Base-by-base conservation (phyloP, 257 asterid genomes). In the Anisodus acutangulus region DNA sequence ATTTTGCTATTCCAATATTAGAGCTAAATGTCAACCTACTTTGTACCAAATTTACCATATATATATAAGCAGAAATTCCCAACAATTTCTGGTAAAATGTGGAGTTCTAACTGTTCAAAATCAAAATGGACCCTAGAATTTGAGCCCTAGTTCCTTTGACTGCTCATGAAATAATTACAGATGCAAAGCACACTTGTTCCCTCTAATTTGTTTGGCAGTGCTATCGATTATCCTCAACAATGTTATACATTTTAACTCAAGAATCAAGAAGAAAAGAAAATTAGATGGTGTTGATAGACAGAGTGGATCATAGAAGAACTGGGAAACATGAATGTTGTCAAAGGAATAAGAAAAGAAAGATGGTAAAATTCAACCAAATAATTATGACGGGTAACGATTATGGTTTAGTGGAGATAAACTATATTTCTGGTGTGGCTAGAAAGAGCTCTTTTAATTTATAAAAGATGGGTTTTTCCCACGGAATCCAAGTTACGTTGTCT, bases 101-200 rank as follows among this genome's bases (percentile, higher is more conserved):
- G 80, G 54, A 71, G 80, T 71, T 45, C 39, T 71, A 71, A 71
- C 58, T 58, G 12, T n/a, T 71, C 79, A 71, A 71, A 45, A n/a
- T 43, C 57, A n/a, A 71, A 71, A 71, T 45, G n/a, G 39, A 45
- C 58, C 57, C 79, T 10, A n/a, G 9, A 43, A 71, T 45, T 71
- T 17, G 17, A n/a, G 58, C 37, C 54, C 6, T n/a, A 43, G 39
- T n/a, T 71, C 39, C 79, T 71, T n/a, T 71, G 79, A 2, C 5
- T 71, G 79, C 58, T 45, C 58, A 45, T 9, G 54, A 45, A 43
- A 43, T 71, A 71, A 45, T 71, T 45, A 45, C 58, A 71, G 9
- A 31, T 31, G 35, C 35, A 31, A 1, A 31, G 39, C 79, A n/a
- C 58, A 71, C 39, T 71, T n/a, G 58, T 17, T 45, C 79, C 79